Conservation (phyloP, 371 early-diverging fungal genomes). For the Apophysomyces variabilis region DNA sequence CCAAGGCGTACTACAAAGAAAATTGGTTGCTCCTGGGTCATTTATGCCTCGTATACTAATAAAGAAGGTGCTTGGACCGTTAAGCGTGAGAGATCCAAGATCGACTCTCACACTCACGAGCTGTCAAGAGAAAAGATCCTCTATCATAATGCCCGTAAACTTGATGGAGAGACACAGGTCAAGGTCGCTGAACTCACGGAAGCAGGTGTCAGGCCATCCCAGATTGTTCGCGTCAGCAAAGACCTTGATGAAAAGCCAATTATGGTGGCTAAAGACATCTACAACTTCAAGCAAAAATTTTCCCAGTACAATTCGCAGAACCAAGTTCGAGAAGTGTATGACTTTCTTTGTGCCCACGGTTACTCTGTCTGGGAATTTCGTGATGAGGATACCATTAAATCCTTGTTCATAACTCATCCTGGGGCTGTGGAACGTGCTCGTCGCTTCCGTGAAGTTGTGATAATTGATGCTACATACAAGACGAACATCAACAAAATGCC, state of each 20-base stretch:
- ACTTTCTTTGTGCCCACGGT: background rate
- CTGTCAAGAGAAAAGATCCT: no score
- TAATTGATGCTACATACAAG: conserved; percentile 50
- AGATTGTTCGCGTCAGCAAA: background rate
- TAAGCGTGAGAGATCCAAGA: no score
- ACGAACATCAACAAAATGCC: conserved; percentile 58
- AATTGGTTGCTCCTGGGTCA: background rate
- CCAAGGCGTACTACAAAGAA: conserved; percentile 3
- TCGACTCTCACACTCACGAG: no score
- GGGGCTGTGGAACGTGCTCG: background rate
- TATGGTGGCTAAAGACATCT: conserved; percentile 6
- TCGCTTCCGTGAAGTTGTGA: conserved; percentile 5
- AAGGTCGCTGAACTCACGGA: no score
- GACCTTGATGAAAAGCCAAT: background rate
- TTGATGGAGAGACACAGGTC: no score
- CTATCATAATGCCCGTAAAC: no score
- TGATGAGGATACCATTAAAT: background rate
- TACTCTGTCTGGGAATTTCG: background rate
- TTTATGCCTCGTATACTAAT: background rate
- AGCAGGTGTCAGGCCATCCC: no score
- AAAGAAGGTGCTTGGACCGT: conserved; percentile 5
- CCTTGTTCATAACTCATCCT: background rate
- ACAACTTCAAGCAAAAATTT: background rate
- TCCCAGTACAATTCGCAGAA: no score
- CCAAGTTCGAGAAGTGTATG: background rate